Evolutionary conservation across 352 stramenopile species (phyloP), one percentile per base, ranked within the genome.

Genomic region (Phytophthora multivora): DNA sequence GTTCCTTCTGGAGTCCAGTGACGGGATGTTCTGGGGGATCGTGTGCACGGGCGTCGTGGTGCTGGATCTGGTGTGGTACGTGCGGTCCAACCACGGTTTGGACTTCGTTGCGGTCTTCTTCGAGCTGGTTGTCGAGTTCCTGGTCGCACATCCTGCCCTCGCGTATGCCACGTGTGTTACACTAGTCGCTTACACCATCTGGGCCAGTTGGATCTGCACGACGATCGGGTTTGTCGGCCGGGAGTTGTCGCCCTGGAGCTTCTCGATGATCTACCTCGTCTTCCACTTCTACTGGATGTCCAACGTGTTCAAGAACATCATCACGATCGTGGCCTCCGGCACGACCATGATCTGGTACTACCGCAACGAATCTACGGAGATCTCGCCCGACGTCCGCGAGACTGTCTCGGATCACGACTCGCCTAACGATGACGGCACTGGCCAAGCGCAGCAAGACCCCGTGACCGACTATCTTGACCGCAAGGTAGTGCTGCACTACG

Each of bases 221-320:
- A 89, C 86, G n/a, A 73, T 95, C 13, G 81, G 79, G 0, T 87
- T 77, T 54, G 73, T 91, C 10, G 83, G 73, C n/a, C 71, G 71
- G 10, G 77, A 82, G 0, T 53, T 82, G 41, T 85, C 82, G 30
- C 84, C 82, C 15, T 93, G 81, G 81, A 77, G 71, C 36, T 75
- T 93, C 23, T 81, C 67, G 23, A 81, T 94, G 58, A 59, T 94
- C 5, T 88, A 86, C 39, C 46, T 95, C 16, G 83, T 92, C 45
- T 80, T 93, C 35, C 87, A 95, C 63, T 93, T 94, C 48, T 95
- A 95, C 71, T 95, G 87, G 87, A 94, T 78, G 46, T 91, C 87
- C 26, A 93, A 95, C 53, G 67, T 95, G 13, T 84, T 95, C 54
- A 93, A 93, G 69, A 91, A 90, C 42, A 73, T 95, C 19, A 61